Evolutionary conservation across 2,329 filamentous ascomycete genomes (phyloP).

Genomic region (Colletotrichum endophyticum): DNA sequence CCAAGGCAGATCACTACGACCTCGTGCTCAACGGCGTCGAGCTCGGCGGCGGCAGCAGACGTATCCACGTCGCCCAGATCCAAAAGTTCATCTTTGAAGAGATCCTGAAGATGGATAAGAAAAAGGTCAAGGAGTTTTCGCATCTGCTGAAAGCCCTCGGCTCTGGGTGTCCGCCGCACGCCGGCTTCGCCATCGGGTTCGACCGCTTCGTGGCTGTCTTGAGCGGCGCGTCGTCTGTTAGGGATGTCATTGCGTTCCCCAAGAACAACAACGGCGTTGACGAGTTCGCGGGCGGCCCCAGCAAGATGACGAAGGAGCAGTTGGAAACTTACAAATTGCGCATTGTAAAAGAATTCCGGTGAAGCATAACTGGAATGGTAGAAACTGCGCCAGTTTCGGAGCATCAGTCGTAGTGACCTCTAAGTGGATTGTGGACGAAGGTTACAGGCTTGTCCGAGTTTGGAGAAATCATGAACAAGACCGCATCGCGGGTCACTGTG

Average conservation of each 20-base stretch:
- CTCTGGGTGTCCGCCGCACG: conserved; percentile 91
- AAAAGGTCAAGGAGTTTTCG: conserved; percentile 78
- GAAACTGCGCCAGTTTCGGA: too few relatives aligned
- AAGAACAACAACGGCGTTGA: conserved; percentile 94
- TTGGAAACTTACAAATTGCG: conserved; percentile 52
- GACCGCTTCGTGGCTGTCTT: conserved; percentile 85
- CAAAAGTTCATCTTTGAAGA: conserved; percentile 87
- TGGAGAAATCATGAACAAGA: neutral
- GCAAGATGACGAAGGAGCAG: conserved; percentile 64
- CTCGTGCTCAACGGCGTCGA: conserved; percentile 95
- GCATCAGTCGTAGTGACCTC: too few relatives aligned
- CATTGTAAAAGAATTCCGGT: neutral
- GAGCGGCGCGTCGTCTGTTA: conserved; percentile 75
- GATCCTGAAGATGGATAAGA: conserved; percentile 77
- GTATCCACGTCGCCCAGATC: conserved; percentile 84
- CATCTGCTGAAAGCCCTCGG: conserved; percentile 84
- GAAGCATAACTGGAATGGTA: neutral
- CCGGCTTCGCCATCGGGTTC: conserved; percentile 91
- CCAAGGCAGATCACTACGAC: conserved; percentile 89
- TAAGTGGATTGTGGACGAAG: neutral
- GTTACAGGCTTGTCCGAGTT: neutral
- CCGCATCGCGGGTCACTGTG: neutral
- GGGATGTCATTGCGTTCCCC: conserved; percentile 96
- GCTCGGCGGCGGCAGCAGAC: conserved; percentile 88
- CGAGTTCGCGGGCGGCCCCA: conserved; percentile 79